Conservation (phyloP, 306 rosid genomes). For the Amphicarpaea edgeworthii region DNA sequence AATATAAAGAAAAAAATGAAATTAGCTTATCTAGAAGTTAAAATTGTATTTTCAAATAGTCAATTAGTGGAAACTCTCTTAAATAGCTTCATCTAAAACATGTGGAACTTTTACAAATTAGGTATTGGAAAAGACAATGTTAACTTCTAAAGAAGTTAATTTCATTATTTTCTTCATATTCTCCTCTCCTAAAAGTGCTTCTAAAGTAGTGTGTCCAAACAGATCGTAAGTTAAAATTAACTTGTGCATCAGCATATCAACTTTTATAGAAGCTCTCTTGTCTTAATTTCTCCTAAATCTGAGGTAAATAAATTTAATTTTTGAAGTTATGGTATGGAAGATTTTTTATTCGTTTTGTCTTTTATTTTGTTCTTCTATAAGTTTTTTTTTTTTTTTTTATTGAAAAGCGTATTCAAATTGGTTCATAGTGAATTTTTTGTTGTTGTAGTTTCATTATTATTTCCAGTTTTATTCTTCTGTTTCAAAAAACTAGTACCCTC, state of each 20-base stretch:
- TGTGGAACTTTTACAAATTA: too few species aligned
- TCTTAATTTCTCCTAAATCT: not conserved
- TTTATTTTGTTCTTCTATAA: not conserved
- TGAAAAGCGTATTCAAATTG: not conserved
- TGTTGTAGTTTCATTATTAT: conserved; percentile 10
- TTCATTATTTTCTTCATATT: too few species aligned
- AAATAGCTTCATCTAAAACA: too few species aligned
- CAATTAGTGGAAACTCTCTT: too few species aligned
- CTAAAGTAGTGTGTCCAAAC: too few species aligned
- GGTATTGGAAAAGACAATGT: too few species aligned
- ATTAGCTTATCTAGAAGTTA: too few species aligned
- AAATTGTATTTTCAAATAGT: too few species aligned
- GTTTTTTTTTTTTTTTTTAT: too few species aligned
- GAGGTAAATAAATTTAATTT: not conserved
- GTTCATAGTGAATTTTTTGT: conserved; percentile 5
- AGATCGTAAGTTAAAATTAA: not conserved
- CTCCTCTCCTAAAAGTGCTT: too few species aligned
- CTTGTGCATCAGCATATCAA: not conserved
- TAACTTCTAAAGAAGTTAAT: too few species aligned
- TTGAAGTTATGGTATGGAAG: not conserved
- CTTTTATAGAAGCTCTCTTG: not conserved
- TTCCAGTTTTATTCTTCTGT: conserved; percentile 23
- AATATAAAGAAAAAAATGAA: too few species aligned
- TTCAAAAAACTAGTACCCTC: conserved; percentile 4
- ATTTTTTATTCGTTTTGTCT: not conserved